Evolutionary conservation across 495 filamentous ascomycete genomes (phyloP), one percentile per base, ranked within the genome.

Genomic region (Astrocystis sublimbata): DNA sequence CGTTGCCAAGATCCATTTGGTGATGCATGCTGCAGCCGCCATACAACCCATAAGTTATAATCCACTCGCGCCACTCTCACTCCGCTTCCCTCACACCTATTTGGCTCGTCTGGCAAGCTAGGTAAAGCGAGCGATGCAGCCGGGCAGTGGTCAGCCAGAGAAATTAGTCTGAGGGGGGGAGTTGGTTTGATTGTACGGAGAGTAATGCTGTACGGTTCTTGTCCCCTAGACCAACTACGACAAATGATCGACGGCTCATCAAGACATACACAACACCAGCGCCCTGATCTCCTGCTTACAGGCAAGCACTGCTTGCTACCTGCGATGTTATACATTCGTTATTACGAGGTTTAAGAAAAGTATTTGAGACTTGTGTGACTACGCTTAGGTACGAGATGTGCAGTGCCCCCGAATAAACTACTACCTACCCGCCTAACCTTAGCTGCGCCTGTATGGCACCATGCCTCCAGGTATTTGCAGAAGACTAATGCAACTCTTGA

Each of bases 21-120:
- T 56, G 40, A 17, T 43, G 53, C 40, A 45, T 57, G 9, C 31
- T 57, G 45, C 40, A 43, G 40, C 54, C 40, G 40, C 54, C 54
- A 45, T 40, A 57, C 31, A 28, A n/a, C 46, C 26, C 12, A 49
- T 13, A 6, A 36, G 6, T 36, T 6, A 6, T 13, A 36, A 36
- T 13, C 33, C 33, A 13, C 33, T 6, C 33, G 13, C 10, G 23
- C 26, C 30, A 33, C 38, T 19, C 53, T 43, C 24, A 3, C 36
- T 41, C 30, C 36, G 35, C 21, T 26, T 41, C 43, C 19, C 21
- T 30, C n/a, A 10, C 3, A 26, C 21, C 23, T 26, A 2, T 13
- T 33, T 19, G 1, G 7, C 28, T 51, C 47, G 26, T 30, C 28
- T 4, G 19, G 13, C 33, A 4, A 24, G 15, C 7, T 24, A 47